Evolutionary conservation across 495 filamentous ascomycete genomes (phyloP).

Genomic region (Penicillium salamii): DNA sequence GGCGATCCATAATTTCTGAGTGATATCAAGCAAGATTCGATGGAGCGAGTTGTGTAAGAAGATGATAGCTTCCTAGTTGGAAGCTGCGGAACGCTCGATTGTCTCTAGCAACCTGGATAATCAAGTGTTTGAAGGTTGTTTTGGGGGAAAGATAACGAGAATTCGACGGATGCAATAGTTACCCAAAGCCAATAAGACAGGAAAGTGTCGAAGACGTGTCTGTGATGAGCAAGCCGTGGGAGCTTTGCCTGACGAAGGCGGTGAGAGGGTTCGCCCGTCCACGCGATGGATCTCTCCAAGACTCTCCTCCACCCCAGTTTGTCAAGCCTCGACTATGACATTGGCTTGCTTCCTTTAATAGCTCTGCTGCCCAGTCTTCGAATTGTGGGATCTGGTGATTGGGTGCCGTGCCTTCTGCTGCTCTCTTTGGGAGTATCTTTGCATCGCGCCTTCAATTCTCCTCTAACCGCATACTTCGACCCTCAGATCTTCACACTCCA

Average conservation of each 20-base stretch:
- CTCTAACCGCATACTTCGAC: slow-evolving; percentile 6
- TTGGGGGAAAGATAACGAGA: neutral
- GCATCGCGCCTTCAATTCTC: slow-evolving; percentile 11
- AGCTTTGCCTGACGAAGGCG: slow-evolving; percentile 33
- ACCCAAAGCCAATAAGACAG: neutral
- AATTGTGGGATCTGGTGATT: slow-evolving; percentile 8
- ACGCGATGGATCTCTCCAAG: slow-evolving; percentile 24
- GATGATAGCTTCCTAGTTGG: slow-evolving; percentile 36
- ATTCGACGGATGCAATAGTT: neutral
- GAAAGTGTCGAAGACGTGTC: slow-evolving; percentile 10
- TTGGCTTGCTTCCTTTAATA: slow-evolving; percentile 11
- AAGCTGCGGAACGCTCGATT: slow-evolving; percentile 30
- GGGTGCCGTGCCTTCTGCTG: neutral
- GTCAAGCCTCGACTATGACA: slow-evolving; percentile 18
- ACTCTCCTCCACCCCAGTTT: slow-evolving; percentile 14
- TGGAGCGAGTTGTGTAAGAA: slow-evolving; percentile 14
- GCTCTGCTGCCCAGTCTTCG: neutral
- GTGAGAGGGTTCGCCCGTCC: slow-evolving; percentile 19
- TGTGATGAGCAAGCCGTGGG: slow-evolving; percentile 12
- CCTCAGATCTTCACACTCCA: slow-evolving; percentile 4
- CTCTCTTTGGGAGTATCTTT: neutral
- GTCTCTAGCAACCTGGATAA: neutral
- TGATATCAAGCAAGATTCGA: slow-evolving; percentile 19
- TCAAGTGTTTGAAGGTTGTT: neutral
- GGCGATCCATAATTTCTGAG: slow-evolving; percentile 69